These are phyloP conservation scores for Firmiana major DNA, from an alignment of 345 rosid species.

Conservation along the genomic window DNA sequence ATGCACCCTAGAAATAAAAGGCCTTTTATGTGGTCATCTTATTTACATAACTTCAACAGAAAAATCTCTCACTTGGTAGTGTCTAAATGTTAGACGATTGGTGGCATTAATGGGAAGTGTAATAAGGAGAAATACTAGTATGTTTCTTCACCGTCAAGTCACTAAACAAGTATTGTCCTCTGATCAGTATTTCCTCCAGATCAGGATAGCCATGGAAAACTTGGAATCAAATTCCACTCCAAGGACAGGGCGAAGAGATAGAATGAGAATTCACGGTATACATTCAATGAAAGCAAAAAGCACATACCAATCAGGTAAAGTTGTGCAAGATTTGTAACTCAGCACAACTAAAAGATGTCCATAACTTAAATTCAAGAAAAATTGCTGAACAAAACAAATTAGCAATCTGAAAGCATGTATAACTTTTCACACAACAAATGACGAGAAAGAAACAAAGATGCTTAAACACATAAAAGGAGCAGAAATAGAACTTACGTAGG, in stretches of 20 bases:
- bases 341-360: neutral
- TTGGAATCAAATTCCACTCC: neutral
- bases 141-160: neutral
- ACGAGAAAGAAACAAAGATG: neutral
- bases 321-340: neutral
- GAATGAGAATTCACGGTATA: neutral
- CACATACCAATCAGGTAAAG: neutral
- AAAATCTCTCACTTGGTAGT: neutral
- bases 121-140: neutral
- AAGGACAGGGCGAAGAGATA: neutral
- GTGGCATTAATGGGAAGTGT: neutral
- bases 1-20: neutral
- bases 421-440: neutral
- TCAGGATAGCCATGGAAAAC: neutral
- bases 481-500: conserved; percentile 54
- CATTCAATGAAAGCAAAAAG: neutral
- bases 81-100: neutral
- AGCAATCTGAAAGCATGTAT: neutral
- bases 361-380: neutral
- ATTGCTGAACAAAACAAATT: neutral
- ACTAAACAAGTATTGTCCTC: neutral
- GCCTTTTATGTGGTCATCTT: neutral
- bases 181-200: neutral
- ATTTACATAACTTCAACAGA: neutral
- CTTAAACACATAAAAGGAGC: neutral